phyloP scores from a whole-genome alignment of 1,284 basidiomycete genomes.

The Ganoderma boninense region DNA sequence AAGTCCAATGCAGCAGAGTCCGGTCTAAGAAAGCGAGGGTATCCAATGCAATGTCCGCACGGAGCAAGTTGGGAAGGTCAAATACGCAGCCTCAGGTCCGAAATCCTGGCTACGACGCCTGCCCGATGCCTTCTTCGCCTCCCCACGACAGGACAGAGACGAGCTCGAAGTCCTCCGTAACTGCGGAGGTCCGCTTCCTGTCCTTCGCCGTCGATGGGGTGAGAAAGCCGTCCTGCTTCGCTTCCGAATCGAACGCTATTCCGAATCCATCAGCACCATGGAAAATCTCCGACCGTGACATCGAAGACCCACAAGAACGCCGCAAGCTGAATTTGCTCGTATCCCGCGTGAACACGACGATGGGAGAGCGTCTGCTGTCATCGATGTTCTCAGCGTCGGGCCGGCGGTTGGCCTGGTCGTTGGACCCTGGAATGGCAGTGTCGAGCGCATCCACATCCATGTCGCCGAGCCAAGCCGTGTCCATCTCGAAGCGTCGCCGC shows the following conservation, averaged over 20 bases:
- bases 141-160: conserved; percentile 15
- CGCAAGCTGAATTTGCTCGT: conserved; percentile 9
- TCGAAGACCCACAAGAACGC: conserved; percentile 1
- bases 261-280: neutral
- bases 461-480: neutral
- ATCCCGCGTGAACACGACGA: conserved; percentile 8
- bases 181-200: neutral
- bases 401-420: neutral
- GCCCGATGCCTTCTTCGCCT: neutral
- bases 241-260: conserved; percentile 14
- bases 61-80: neutral
- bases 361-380: neutral
- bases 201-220: neutral
- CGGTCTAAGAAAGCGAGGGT: neutral
- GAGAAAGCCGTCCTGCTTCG: neutral
- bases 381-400: neutral
- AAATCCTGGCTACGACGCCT: neutral
- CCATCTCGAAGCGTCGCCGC: neutral
- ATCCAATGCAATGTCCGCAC: neutral
- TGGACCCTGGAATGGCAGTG: neutral
- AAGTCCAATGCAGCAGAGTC: neutral
- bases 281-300: neutral
- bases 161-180: conserved; percentile 13
- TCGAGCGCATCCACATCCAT: neutral
- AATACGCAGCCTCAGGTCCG: neutral